Evolutionary conservation across 441 rosid genomes (phyloP), one percentile per base, ranked within the genome.

Genomic region (Pelargonium australe): DNA sequence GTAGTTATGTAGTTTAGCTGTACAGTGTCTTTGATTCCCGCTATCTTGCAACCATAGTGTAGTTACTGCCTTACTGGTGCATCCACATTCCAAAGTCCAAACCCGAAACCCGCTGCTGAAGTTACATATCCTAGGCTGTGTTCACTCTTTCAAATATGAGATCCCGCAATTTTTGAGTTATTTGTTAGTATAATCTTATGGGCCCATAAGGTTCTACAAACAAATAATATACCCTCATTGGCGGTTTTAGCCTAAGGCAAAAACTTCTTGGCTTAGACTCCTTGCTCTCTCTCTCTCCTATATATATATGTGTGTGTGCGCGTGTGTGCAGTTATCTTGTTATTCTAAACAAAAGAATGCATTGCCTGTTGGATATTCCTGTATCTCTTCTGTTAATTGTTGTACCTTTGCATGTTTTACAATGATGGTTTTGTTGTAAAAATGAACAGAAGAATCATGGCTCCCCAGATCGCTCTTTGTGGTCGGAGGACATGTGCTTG

Each of bases 391-490:
- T 19, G 1, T 55, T 14, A 16, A 55, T 9, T 5, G 9, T 14
- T 14, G 61, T 55, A 55, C 61, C 14, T 55, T 55, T 16, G 4
- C 61, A 55, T 55, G 61, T 7, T 16, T 55, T 4, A 55, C 23
- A 16, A 55, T 55, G 9, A 7, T 16, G 61, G 23, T 55, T 14
- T 55, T 55, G 9, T 55, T 55, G 14, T 55, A 28, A 14, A 14
- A 55, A 55, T 55, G 61, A 55, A 77, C 87, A 90, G 98, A 79
- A 49, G 81, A 75, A 67, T 68, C 91, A 23, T 89, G 97, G 97
- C 75, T 82, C 72, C 70, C 82, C 63, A 82, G 96, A 78, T 90
- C 98, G 17, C 72, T 93, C 63, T 86, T 93, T 80, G 85, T 93
- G 57, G 83, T 81, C 63, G 80, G 83, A 77, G 85, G 78, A 60